A percentile compares a stretch with the other conserved stretches of the same genome.
Evolutionary conservation across 2,329 filamentous ascomycete genomes (phyloP).

Genomic region (Xylogone sp.): DNA sequence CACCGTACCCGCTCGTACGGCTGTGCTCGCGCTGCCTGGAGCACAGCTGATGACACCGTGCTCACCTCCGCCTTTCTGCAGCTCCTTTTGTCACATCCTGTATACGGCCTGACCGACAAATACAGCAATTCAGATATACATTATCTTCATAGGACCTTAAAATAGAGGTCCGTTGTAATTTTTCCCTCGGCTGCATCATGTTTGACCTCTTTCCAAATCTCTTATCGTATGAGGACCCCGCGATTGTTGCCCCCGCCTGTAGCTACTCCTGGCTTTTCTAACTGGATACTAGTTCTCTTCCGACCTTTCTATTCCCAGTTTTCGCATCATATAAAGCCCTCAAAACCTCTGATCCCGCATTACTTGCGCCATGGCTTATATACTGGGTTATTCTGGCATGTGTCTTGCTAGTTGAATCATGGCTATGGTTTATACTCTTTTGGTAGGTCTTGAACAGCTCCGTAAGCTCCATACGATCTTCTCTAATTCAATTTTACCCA

Average conservation of each 20-base stretch:
- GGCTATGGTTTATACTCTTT: conserved; percentile 79
- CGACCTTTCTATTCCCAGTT: conserved; percentile 89
- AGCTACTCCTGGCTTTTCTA: conserved; percentile 11
- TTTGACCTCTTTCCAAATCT: conserved; percentile 76
- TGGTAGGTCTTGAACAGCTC: conserved; percentile 52
- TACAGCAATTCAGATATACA: background rate
- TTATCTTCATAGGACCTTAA: background rate
- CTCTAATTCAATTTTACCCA: conserved; percentile 1
- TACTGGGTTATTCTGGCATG: conserved; percentile 95
- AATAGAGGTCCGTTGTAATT: background rate
- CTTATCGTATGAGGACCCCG: conserved; percentile 60
- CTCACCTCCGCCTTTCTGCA: background rate
- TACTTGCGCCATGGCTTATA: conserved; percentile 96
- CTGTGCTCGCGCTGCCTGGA: background rate
- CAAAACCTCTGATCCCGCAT: conserved; percentile 82
- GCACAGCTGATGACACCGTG: background rate
- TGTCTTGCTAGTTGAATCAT: conserved; percentile 78
- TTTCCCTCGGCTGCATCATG: conserved; percentile 44
- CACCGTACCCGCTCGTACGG: background rate
- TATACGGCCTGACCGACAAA: background rate
- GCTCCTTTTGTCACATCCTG: background rate
- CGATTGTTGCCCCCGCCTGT: conserved; percentile 11
- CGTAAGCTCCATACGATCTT: conserved; percentile 2
- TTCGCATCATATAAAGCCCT: conserved; percentile 98
- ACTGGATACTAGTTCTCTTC: conserved; percentile 60